These are phyloP conservation scores for Fraxinus excelsior DNA, from an alignment of 257 asterid species.

Conservation along the genomic window DNA sequence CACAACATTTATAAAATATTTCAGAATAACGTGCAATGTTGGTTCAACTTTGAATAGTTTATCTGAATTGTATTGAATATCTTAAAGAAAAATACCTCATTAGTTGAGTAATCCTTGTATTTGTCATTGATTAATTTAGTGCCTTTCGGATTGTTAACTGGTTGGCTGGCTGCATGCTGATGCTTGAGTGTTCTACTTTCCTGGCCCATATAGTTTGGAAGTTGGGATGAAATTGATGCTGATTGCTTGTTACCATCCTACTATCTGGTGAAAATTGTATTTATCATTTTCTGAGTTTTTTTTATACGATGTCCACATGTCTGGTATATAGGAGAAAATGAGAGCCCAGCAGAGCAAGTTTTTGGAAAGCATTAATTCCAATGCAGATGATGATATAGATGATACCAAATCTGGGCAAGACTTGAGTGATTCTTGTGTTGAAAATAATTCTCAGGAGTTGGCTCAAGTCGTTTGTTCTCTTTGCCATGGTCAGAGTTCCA, in stretches of 20 bases:
- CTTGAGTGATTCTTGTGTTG: slow-evolving; percentile 43
- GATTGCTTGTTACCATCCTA: slow-evolving; percentile 12
- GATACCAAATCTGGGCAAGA: slow-evolving; percentile 57
- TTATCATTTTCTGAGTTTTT: not conserved
- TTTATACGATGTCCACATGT: slow-evolving; percentile 17
- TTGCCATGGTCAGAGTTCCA: slow-evolving; percentile 77
- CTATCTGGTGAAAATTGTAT: slow-evolving; percentile 20
- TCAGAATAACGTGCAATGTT: too few species aligned
- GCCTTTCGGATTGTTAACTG: not conserved
- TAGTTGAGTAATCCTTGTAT: not conserved
- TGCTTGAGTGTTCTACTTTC: too few species aligned
- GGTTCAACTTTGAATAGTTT: too few species aligned
- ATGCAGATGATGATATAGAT: slow-evolving; percentile 56
- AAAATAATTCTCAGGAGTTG: slow-evolving; percentile 43
- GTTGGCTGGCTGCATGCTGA: too few species aligned
- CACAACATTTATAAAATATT: too few species aligned
- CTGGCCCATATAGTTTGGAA: not conserved
- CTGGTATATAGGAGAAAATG: slow-evolving; percentile 75
- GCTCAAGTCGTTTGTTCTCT: slow-evolving; percentile 80
- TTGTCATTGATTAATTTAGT: not conserved
- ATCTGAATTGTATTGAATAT: not conserved
- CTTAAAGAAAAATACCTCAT: not conserved
- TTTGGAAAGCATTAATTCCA: slow-evolving; percentile 64
- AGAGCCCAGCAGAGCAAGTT: slow-evolving; percentile 84
- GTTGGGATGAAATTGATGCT: slow-evolving; percentile 14